Conservation (phyloP, 352 stramenopile species). For the Globisporangium acanthophoron region DNA sequence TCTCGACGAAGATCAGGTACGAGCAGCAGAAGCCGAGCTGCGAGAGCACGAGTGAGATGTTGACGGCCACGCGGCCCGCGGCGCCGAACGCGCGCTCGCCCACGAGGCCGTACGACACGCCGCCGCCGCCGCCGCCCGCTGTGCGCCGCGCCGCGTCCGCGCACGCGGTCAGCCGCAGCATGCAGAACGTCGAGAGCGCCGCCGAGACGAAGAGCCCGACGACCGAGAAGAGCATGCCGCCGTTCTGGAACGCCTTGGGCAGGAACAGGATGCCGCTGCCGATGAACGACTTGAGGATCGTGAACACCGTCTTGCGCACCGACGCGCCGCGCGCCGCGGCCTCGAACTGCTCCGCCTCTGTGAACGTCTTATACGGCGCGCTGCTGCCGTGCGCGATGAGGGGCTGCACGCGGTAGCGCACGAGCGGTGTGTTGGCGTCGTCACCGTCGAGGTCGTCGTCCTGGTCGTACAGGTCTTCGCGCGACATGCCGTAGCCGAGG, state of each 20-base stretch:
- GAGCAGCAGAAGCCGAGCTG: constrained; percentile 70
- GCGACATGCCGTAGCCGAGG: constrained; percentile 30
- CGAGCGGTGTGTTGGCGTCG: constrained; percentile 34
- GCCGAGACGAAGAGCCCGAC: constrained; percentile 36
- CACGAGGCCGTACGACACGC: constrained; percentile 54
- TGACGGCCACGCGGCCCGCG: constrained; percentile 42
- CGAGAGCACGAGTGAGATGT: constrained; percentile 65
- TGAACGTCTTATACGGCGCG: constrained; percentile 7
- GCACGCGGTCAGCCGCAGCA: constrained; percentile 51
- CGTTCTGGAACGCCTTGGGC: constrained; percentile 59
- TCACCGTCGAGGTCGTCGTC: constrained; percentile 17
- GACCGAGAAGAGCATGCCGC: constrained; percentile 66
- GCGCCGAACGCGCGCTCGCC: constrained; percentile 52
- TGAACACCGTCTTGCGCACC: constrained; percentile 53
- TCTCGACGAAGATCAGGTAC: constrained; percentile 71
- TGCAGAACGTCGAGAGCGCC: constrained; percentile 51
- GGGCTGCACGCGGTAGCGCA: constrained; percentile 13
- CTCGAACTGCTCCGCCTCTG: constrained; percentile 10
- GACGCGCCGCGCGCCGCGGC: constrained; percentile 21
- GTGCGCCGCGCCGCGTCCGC: constrained; percentile 31
- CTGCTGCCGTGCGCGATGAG: constrained; percentile 15
- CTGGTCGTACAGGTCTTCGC: constrained; percentile 26
- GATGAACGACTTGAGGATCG: constrained; percentile 71
- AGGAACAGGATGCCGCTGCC: constrained; percentile 66
- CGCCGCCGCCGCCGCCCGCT: constrained; percentile 4